Evolutionary conservation across 805 yeast genomes (phyloP).

Genomic region (Sugiyamaella boreocaroliniensis): DNA sequence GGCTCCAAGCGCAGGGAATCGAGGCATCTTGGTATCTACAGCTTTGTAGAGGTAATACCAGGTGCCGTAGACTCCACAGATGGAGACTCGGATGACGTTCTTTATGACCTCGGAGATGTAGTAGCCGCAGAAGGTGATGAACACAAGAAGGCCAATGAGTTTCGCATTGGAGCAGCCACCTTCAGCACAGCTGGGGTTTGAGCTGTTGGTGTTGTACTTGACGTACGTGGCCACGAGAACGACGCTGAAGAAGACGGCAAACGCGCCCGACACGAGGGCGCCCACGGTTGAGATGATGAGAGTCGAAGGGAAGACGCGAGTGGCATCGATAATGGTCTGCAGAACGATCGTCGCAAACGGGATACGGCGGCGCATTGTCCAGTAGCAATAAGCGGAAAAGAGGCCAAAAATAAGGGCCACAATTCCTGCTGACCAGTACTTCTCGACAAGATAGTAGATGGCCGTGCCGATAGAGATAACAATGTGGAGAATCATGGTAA

Average conservation of each 20-base stretch:
- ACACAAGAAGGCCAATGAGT: slow-evolving; percentile 63
- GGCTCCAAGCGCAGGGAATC: slow-evolving; percentile 73
- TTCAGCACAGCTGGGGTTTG: slow-evolving; percentile 45
- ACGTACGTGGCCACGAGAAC: slow-evolving; percentile 72
- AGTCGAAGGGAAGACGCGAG: slow-evolving; percentile 65
- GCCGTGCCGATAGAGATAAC: slow-evolving; percentile 68
- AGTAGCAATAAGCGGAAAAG: slow-evolving; percentile 62
- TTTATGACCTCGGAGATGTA: slow-evolving; percentile 76
- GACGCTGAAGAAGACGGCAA: slow-evolving; percentile 58
- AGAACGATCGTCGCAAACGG: slow-evolving; percentile 69
- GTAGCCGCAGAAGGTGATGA: slow-evolving; percentile 75
- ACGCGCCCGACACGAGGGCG: slow-evolving; percentile 49
- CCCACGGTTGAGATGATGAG: slow-evolving; percentile 57
- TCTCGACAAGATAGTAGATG: slow-evolving; percentile 59
- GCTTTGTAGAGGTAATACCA: slow-evolving; percentile 81
- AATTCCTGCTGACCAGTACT: slow-evolving; percentile 74
- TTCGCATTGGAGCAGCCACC: slow-evolving; percentile 54
- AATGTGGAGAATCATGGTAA: slow-evolving; percentile 63
- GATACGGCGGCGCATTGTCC: slow-evolving; percentile 63
- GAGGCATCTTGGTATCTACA: slow-evolving; percentile 66
- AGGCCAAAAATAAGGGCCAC: slow-evolving; percentile 62
- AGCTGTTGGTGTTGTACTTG: slow-evolving; percentile 49
- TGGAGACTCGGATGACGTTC: slow-evolving; percentile 72
- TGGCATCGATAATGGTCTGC: slow-evolving; percentile 68
- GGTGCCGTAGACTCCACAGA: slow-evolving; percentile 79